phyloP scores from a whole-genome alignment of 345 rosid species.

The Brassica juncea region DNA sequence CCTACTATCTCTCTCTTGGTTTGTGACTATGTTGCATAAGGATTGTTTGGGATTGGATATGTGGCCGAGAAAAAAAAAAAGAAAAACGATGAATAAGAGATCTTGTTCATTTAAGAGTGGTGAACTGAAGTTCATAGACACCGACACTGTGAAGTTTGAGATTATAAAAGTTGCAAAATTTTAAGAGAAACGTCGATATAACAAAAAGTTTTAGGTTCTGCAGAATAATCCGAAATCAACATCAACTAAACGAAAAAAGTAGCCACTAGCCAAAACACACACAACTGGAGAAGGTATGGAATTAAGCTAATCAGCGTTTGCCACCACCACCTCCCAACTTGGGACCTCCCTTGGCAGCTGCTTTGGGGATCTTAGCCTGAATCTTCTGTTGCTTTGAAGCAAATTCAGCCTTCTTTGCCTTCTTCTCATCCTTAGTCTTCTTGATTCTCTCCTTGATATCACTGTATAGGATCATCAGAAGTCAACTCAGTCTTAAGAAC shows the following conservation, averaged over 20 bases:
- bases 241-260: slow-evolving; percentile 20
- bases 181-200: not conserved
- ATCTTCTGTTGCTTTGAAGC: slow-evolving; percentile 40
- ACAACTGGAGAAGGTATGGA: not conserved
- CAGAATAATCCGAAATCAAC: slow-evolving; percentile 30
- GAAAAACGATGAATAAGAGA: not conserved
- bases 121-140: not conserved
- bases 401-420: slow-evolving; percentile 43
- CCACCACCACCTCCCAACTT: slow-evolving; percentile 50
- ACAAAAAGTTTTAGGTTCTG: slow-evolving; percentile 28
- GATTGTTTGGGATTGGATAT: not conserved
- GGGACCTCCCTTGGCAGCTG: slow-evolving; percentile 43
- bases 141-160: slow-evolving; percentile 23
- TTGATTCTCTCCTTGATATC: slow-evolving; percentile 48
- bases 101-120: not conserved
- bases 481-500: not conserved
- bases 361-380: slow-evolving; percentile 39
- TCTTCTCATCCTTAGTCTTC: slow-evolving; percentile 46
- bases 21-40: too few species aligned
- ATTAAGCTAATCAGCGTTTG: slow-evolving; percentile 36
- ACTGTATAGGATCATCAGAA: slow-evolving; percentile 25
- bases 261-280: slow-evolving; percentile 22
- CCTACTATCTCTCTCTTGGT: too few species aligned
- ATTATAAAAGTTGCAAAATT: slow-evolving; percentile 26
- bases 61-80: too few species aligned